A percentile compares a stretch with the other conserved stretches of the same genome.
phyloP scores from a whole-genome alignment of 345 rosid genomes.

The Punica granatum region DNA sequence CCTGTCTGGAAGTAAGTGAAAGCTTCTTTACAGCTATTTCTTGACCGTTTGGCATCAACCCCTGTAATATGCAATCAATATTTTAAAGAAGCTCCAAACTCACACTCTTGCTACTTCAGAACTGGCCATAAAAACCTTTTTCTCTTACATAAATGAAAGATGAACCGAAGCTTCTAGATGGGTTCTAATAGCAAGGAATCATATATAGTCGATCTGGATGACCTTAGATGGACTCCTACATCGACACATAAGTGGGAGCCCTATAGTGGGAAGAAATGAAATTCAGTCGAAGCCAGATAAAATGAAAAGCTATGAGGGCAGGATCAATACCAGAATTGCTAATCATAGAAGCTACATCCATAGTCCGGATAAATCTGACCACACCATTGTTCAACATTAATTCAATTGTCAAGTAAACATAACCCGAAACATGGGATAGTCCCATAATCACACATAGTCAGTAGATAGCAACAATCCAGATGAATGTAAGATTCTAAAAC shows the following conservation, averaged over 20 bases:
- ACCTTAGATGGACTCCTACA: background rate
- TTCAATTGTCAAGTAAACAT: background rate
- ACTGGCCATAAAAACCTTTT: no score
- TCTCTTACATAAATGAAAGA: background rate
- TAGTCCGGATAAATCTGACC: no score
- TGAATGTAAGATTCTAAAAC: no score
- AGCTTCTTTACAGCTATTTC: slow-evolving; percentile 74
- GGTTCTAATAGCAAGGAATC: background rate
- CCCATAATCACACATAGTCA: no score
- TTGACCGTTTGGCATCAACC: slow-evolving; percentile 47
- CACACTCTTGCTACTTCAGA: background rate
- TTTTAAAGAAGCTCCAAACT: background rate
- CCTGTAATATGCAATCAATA: slow-evolving; percentile 26
- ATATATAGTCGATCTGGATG: background rate
- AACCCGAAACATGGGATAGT: background rate
- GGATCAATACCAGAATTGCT: background rate
- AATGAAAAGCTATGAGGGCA: background rate
- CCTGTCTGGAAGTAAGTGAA: slow-evolving; percentile 55
- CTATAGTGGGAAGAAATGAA: no score
- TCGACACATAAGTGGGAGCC: no score
- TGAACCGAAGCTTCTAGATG: background rate
- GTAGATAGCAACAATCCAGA: no score
- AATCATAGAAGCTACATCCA: background rate
- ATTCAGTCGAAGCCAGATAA: background rate
- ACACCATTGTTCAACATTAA: background rate